These are phyloP conservation scores for Metschnikowia peoriensis DNA, from an alignment of 805 yeast genomes.

Conservation along the genomic window DNA sequence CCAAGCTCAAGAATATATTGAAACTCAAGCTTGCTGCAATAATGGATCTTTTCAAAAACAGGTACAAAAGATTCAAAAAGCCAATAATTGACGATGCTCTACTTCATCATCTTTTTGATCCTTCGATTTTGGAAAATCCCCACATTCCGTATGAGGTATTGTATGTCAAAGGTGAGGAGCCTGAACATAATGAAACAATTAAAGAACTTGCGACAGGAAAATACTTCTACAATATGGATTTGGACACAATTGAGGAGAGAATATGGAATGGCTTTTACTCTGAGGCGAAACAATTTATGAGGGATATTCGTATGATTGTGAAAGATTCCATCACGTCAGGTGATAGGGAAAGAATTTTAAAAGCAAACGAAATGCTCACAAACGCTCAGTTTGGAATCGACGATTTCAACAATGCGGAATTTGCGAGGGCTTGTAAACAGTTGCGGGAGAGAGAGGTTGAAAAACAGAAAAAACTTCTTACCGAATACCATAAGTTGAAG, in stretches of 20 bases:
- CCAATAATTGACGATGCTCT: constrained; percentile 81
- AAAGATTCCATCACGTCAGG: constrained; percentile 70
- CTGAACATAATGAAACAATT: constrained; percentile 63
- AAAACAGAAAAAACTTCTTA: constrained; percentile 46
- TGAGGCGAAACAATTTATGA: constrained; percentile 86
- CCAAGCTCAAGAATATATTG: constrained; percentile 77
- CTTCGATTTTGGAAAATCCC: constrained; percentile 41
- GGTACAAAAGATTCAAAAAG: constrained; percentile 87
- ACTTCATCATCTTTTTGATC: constrained; percentile 76
- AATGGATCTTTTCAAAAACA: constrained; percentile 82
- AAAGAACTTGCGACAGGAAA: constrained; percentile 75
- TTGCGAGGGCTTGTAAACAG: constrained; percentile 72
- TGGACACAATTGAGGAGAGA: constrained; percentile 91
- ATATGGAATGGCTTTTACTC: constrained; percentile 95
- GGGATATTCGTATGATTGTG: constrained; percentile 81
- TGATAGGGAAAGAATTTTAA: constrained; percentile 77
- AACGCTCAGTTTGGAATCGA: constrained; percentile 95
- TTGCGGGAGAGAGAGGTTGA: constrained; percentile 63
- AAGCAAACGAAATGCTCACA: constrained; percentile 93
- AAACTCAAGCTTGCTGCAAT: constrained; percentile 83
- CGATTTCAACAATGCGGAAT: constrained; percentile 73
- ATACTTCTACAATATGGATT: constrained; percentile 80
- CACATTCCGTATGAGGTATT: constrained; percentile 35
- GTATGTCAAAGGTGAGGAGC: constrained; percentile 46
- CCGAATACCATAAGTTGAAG: constrained; percentile 31